Evolutionary conservation across 257 asterid genomes (phyloP), one percentile per base, ranked within the genome.

Genomic region (Thymus mandschuricus): DNA sequence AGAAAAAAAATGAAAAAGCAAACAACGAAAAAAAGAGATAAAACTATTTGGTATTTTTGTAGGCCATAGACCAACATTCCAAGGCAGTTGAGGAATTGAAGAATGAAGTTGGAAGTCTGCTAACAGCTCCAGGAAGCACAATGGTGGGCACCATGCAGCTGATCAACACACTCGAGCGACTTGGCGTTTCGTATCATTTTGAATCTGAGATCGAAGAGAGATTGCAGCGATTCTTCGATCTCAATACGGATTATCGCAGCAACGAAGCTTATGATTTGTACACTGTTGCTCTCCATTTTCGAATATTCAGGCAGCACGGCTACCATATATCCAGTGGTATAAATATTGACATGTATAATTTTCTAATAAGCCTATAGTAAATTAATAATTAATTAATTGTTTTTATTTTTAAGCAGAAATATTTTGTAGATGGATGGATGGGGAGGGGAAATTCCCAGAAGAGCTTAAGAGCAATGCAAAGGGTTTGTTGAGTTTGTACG

Each of bases 181-280:
- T 72, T 2, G 71, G 70, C 45, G 15, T 72, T 3, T 58, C 77
- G 0, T 72, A 72, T 30, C 77, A 72, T 50, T 72, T 72, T 43
- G 59, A 72, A 55, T 28, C 12, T 0, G 77, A 72, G 76, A 62
- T 72, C 34, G 70, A 72, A 64, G 48, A 61, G 0, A 63, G 52
- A 21, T n/a, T 69, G 31, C 33, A 69, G 29, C 66, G 27, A 10
- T 12, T 41, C 8, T 69, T 69, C 74, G 13, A 55, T 27, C 35
- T 28, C 35, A 28, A 28, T 1, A 21, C 21, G 21, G 30, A 55
- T 27, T 28, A 71, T 60, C 0, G 28, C 3, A 3, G 7, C 2
- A 10, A 27, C 13, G 68, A 59, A 6, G 38, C 35, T 34, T 60
- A 45, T 49, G 75, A 60, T 21, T 60, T 71, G 61, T 21, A 71